These are phyloP conservation scores for Lichtheimia ramosa DNA, from an alignment of 371 early-diverging fungal species.

Conservation along the genomic window DNA sequence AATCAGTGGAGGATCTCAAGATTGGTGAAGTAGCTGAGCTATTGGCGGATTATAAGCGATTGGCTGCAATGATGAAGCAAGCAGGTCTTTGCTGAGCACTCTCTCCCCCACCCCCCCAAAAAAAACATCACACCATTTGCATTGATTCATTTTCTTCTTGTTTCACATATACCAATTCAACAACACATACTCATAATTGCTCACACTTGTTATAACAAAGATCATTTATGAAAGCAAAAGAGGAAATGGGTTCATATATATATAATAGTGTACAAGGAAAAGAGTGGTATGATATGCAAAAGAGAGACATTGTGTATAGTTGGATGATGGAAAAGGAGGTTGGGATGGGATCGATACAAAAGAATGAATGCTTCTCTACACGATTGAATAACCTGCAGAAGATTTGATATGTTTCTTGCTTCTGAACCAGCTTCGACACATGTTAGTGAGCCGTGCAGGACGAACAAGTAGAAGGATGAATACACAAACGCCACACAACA, in stretches of 20 bases:
- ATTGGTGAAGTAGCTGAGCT: conserved; percentile 28
- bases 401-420: background rate
- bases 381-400: conserved; percentile 1
- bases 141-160: too few species aligned
- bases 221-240: too few species aligned
- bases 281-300: too few species aligned
- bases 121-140: too few species aligned
- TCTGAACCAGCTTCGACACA: background rate
- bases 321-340: background rate
- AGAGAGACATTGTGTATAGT: too few species aligned
- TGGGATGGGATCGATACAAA: background rate
- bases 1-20: conserved; percentile 23
- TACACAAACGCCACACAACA: conserved; percentile 2
- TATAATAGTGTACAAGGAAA: too few species aligned
- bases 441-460: conserved; percentile 4
- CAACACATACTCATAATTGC: too few species aligned
- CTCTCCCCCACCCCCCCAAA: background rate
- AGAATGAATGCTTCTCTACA: background rate
- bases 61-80: conserved; percentile 28
- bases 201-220: too few species aligned
- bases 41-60: conserved; percentile 26
- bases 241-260: too few species aligned
- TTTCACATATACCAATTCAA: too few species aligned
- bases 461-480: conserved; percentile 10
- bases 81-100: conserved; percentile 3